These are phyloP conservation scores for Puya raimondii DNA, from an alignment of 176 grass and related monocot species.

Conservation along the genomic window DNA sequence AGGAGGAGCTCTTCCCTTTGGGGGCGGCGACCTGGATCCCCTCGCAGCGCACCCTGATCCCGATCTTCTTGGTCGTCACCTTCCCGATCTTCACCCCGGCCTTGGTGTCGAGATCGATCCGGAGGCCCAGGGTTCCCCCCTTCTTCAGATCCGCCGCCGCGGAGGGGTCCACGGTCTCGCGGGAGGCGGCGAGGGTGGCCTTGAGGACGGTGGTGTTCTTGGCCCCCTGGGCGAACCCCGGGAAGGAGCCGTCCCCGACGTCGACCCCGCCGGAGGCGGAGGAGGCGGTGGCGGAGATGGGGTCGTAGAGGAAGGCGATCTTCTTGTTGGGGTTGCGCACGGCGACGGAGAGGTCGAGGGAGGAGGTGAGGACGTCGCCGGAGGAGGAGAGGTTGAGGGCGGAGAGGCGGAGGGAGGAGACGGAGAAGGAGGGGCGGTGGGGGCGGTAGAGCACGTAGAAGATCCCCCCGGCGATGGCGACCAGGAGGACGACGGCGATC, in stretches of 20 bases:
- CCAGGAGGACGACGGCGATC: constrained; percentile 56
- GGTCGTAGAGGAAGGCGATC: constrained; percentile 87
- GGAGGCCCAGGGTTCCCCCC: constrained; percentile 46
- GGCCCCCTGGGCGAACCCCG: constrained; percentile 67
- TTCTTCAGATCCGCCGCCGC: constrained; percentile 72
- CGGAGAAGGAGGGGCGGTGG: constrained; percentile 71
- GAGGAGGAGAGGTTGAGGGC: constrained; percentile 55
- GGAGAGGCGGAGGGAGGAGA: constrained; percentile 41
- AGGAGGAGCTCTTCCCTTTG: constrained; percentile 45
- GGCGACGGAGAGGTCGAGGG: constrained; percentile 61
- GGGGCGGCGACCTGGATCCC: constrained; percentile 47
- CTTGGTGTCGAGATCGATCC: constrained; percentile 74
- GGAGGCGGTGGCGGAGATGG: constrained; percentile 48
- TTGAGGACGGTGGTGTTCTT: constrained; percentile 71
- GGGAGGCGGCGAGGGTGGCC: constrained; percentile 39
- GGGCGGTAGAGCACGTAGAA: constrained; percentile 92
- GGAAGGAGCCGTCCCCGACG: constrained; percentile 54
- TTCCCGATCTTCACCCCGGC: constrained; percentile 70
- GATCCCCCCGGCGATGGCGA: constrained; percentile 51
- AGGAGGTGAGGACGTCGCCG: constrained; percentile 16
- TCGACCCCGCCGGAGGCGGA: constrained; percentile 49
- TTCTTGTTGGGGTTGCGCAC: constrained; percentile 88
- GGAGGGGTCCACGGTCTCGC: constrained; percentile 55
- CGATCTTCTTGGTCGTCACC: constrained; percentile 71
- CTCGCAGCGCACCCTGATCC: constrained; percentile 69